Evolutionary conservation across 371 early-diverging fungal species (phyloP), one percentile per base, ranked within the genome.

Genomic region (Furculomyces boomerangus): DNA sequence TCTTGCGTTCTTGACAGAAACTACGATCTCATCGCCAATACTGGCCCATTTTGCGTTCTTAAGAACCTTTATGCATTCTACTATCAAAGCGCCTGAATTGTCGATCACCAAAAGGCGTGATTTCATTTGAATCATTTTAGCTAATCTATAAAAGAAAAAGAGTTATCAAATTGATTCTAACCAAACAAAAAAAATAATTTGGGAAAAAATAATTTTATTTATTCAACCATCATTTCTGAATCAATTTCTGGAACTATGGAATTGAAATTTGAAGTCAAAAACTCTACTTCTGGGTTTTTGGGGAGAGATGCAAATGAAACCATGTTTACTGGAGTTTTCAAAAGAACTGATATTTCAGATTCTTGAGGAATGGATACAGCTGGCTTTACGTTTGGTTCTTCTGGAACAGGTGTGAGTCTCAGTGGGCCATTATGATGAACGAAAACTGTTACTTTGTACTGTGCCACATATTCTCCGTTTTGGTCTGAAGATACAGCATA

Each of bases 11-110:
- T 92, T 90, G 50, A 94, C 90, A 10, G 90, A 86, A 60, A 90
- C 88, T 18, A 92, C 93, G 60, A 96, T 94, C 64, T 91, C 91
- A 73, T 93, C 94, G 53, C 97, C 96, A 45, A 83, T 74, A 60
- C 77, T 71, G 27, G 85, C 89, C 60, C 80, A 80, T 62, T 78
- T 76, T 53, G 82, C 85, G 57, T 84, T 87, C 54, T 83, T 86
- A 70, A 92, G 73, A 22, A 90, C 92, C 58, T 88, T 83, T 69
- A 97, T 90, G 73, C 96, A 95, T 73, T 93, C 93, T 25, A 86
- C 95, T 55, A 93, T 66, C 41, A 88, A 71, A 22, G 93, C 95
- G 25, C 93, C 93, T 25, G 93, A 90, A 74, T 94, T 94, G 77
- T 94, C 94, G 66, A 92, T 90, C 52, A 94, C 94, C 63, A 84